Percentiles rank a stretch among this genome's conserved stretches.
Conservation (phyloP, 805 yeast species). For the Metschnikowia chrysomelidarum region DNA sequence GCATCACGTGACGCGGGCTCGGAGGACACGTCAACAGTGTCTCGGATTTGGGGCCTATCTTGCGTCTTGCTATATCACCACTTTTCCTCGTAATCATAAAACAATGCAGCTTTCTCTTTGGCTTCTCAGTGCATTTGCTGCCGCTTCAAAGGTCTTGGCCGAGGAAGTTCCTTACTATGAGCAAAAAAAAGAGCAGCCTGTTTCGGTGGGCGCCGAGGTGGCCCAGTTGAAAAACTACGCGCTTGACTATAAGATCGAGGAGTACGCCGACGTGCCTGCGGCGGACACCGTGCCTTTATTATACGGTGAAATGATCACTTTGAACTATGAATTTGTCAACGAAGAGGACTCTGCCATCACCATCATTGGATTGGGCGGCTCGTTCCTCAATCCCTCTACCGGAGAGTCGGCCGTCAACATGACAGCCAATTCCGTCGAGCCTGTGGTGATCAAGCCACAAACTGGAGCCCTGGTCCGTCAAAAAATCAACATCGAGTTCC, state of each 20-base stretch:
- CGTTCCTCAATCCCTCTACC: constrained; percentile 53
- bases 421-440: constrained; percentile 64
- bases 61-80: too few species aligned
- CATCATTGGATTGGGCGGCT: constrained; percentile 69
- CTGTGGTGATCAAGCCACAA: constrained; percentile 51
- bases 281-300: constrained; percentile 41
- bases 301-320: constrained; percentile 52
- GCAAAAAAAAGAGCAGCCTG: constrained; percentile 7
- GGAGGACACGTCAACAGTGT: too few species aligned
- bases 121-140: constrained; percentile 10
- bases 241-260: constrained; percentile 49
- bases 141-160: constrained; percentile 10
- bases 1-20: too few species aligned
- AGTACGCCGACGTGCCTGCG: constrained; percentile 37
- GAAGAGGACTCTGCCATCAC: constrained; percentile 48
- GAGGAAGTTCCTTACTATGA: constrained; percentile 10
- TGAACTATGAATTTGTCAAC: constrained; percentile 53
- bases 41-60: too few species aligned
- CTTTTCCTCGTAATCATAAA: too few species aligned
- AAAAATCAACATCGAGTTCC: constrained; percentile 55
- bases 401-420: constrained; percentile 57
- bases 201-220: too few species aligned
- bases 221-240: constrained; percentile 32
- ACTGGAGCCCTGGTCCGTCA: constrained; percentile 53
- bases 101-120: constrained; percentile 12